Evolutionary conservation across 2,329 filamentous ascomycete genomes (phyloP), one percentile per base, ranked within the genome.

Genomic region (Didymella sp.): DNA sequence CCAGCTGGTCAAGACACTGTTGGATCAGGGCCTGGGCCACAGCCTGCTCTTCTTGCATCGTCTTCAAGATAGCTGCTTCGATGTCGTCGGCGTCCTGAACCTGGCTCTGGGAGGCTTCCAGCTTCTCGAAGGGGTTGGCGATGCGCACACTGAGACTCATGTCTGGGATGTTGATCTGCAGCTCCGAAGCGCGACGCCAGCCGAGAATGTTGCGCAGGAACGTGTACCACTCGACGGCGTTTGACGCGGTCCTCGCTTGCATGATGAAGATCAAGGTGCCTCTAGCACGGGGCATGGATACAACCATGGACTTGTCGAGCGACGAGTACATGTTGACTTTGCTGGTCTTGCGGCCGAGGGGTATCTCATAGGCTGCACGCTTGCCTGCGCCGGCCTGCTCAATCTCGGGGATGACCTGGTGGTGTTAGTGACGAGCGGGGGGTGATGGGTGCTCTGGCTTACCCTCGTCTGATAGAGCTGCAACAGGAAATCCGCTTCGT

Each of bases 151-250:
- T 84, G 25, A 89, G 79, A 44, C 81, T 83, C 44, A 89, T 77
- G 67, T 89, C 86, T 2, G 87, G 87, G 11, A 89, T 83, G 58
- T 84, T 81, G 62, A 89, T 81, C 51, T 85, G 80, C 9, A 89
- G 77, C 28, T 81, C 82, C 33, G 79, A 78, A 4, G 84, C 79
- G 51, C 85, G 80, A 42, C 80, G 78, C 80, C 82, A 85, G 33
- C 87, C 87, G 19, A 89, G 76, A 7, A 83, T 78, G 49, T 84
- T 83, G 12, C 82, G 79, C 13, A 89, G 76, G 61, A 89, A 89
- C 0, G 86, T 88, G 68, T 87, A 89, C 87, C 87, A 89, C 69
- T 89, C 87, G 9, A 87, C 83, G 6, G 86, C 84, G 64, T 84
- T 84, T 6, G 85, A 83, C 2, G 82, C 80, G 17, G 87, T 87